Evolutionary conservation across 257 asterid species (phyloP).

Genomic region (Echites panduratus): DNA sequence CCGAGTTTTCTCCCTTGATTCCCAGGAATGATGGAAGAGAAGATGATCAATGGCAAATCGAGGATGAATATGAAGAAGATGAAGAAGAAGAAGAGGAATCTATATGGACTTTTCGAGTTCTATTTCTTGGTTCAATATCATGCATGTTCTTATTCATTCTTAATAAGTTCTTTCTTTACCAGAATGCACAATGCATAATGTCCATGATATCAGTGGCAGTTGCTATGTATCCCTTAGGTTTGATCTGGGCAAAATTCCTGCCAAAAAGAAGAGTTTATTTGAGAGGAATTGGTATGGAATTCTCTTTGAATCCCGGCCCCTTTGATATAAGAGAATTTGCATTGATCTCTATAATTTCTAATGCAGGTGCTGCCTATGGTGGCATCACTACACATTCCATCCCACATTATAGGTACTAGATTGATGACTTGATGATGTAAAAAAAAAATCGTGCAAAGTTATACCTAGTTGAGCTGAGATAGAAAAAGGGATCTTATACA

Average conservation of each 20-base stretch:
- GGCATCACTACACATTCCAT: slow-evolving; percentile 43
- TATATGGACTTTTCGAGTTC: slow-evolving; percentile 63
- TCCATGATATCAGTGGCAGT: slow-evolving; percentile 32
- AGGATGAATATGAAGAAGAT: slow-evolving; percentile 9
- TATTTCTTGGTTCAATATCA: slow-evolving; percentile 45
- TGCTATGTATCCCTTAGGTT: slow-evolving; percentile 36
- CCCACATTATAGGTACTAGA: not conserved
- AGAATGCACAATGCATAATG: slow-evolving; percentile 49
- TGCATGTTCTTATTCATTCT: slow-evolving; percentile 32
- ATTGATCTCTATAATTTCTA: slow-evolving; percentile 55
- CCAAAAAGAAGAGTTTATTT: slow-evolving; percentile 42
- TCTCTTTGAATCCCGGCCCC: slow-evolving; percentile 53
- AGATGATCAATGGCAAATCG: not conserved
- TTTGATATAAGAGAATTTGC: slow-evolving; percentile 51
- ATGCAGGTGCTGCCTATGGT: slow-evolving; percentile 53
- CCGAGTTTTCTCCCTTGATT: not conserved
- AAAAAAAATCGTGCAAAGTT: not conserved
- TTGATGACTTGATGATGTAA: not conserved
- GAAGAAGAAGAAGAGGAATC: slow-evolving; percentile 15
- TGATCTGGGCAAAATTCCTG: slow-evolving; percentile 38
- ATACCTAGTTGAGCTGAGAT: no score
- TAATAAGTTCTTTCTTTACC: slow-evolving; percentile 38
- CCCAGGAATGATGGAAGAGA: not conserved
- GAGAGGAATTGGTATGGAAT: slow-evolving; percentile 36
- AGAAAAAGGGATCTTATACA: no score